phyloP scores from a whole-genome alignment of 805 yeast species.

The Candida orba region DNA sequence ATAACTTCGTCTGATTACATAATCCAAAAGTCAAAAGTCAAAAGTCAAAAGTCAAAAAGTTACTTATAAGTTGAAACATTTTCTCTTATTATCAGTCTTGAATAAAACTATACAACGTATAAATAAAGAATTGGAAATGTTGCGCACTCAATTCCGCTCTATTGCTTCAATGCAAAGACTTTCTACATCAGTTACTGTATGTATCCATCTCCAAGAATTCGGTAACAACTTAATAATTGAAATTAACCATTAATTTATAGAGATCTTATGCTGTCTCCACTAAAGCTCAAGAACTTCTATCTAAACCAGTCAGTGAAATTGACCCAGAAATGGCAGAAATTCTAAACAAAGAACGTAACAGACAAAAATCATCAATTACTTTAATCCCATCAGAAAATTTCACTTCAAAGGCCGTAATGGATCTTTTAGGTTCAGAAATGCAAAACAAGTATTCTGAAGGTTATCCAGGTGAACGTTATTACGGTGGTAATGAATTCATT shows the following conservation, averaged over 20 bases:
- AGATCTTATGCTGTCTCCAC: constrained; percentile 9
- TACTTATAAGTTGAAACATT: no score
- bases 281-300: constrained; percentile 8
- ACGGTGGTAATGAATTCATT: constrained; percentile 97
- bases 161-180: constrained; percentile 2
- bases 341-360: constrained; percentile 71
- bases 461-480: constrained; percentile 97
- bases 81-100: no score
- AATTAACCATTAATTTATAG: not conserved
- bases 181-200: not conserved
- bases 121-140: not conserved
- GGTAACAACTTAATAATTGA: not conserved
- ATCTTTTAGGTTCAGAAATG: constrained; percentile 96
- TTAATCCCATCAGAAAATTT: constrained; percentile 96
- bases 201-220: not conserved
- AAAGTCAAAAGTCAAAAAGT: no score
- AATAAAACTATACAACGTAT: not conserved
- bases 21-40: no score
- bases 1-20: no score
- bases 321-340: constrained; percentile 77
- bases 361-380: constrained; percentile 91
- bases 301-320: constrained; percentile 33
- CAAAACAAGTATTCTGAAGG: constrained; percentile 98
- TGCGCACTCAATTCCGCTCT: constrained; percentile 5
- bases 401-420: constrained; percentile 93